A percentile compares a stretch with the other conserved stretches of the same genome.
Conservation (phyloP, 352 stramenopile genomes). For the Pilasporangium apinafurcum region DNA sequence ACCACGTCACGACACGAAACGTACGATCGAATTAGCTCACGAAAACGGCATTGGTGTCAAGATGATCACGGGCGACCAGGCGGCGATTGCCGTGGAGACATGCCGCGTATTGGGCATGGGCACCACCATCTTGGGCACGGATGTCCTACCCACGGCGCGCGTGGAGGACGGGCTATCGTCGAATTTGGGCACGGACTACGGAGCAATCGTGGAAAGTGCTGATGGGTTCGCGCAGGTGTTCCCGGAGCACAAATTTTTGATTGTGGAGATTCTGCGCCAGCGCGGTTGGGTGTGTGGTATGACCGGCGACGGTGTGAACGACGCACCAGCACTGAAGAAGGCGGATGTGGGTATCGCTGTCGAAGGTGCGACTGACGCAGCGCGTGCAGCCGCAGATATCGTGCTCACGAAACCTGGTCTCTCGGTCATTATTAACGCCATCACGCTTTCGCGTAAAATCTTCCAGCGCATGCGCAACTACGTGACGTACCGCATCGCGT, state of each 20-base stretch:
- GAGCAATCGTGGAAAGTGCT: slow-evolving; percentile 86
- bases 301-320: slow-evolving; percentile 71
- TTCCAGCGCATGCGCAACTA: slow-evolving; percentile 94
- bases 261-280: slow-evolving; percentile 83
- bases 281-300: slow-evolving; percentile 71
- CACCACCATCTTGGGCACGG: slow-evolving; percentile 78
- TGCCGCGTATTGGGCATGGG: slow-evolving; percentile 89
- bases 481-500: slow-evolving; percentile 92
- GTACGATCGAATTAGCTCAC: slow-evolving; percentile 89
- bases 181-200: slow-evolving; percentile 48
- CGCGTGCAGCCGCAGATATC: slow-evolving; percentile 89
- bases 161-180: slow-evolving; percentile 57
- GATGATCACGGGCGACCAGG: slow-evolving; percentile 96
- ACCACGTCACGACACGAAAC: slow-evolving; percentile 91
- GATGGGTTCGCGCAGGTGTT: slow-evolving; percentile 94
- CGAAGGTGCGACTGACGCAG: slow-evolving; percentile 83
- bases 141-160: slow-evolving; percentile 50
- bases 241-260: slow-evolving; percentile 89
- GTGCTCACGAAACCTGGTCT: slow-evolving; percentile 92
- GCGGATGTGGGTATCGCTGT: slow-evolving; percentile 75
- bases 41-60: slow-evolving; percentile 93
- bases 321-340: slow-evolving; percentile 62
- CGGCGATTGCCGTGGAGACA: slow-evolving; percentile 91
- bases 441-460: slow-evolving; percentile 89
- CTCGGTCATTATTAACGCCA: slow-evolving; percentile 87